Evolutionary conservation across 495 filamentous ascomycete genomes (phyloP).

Genomic region (Neurospora tetraspora): DNA sequence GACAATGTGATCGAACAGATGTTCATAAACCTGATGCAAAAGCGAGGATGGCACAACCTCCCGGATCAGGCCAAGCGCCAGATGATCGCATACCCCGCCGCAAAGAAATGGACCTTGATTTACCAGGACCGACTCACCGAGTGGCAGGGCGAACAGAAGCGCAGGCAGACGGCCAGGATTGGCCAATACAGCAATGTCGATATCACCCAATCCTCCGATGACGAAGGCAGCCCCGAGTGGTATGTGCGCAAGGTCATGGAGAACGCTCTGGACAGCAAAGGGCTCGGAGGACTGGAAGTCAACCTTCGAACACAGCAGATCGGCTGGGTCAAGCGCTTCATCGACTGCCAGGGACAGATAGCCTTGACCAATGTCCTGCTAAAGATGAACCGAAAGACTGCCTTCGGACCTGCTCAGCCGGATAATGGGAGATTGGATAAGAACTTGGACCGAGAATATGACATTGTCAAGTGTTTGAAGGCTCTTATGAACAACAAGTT

Average conservation of each 20-base stretch:
- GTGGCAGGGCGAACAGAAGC: conserved; percentile 88
- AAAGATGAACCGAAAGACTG: conserved; percentile 84
- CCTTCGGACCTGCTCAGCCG: conserved; percentile 55
- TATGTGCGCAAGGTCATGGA: conserved; percentile 97
- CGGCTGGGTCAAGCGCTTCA: conserved; percentile 92
- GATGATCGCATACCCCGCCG: conserved; percentile 86
- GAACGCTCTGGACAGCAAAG: conserved; percentile 83
- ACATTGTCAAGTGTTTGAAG: conserved; percentile 95
- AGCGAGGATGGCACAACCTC: conserved; percentile 91
- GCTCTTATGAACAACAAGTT: conserved; percentile 98
- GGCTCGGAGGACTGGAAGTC: conserved; percentile 83
- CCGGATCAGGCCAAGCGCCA: conserved; percentile 92
- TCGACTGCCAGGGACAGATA: conserved; percentile 95
- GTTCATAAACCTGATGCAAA: conserved; percentile 90
- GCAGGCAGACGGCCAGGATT: conserved; percentile 59
- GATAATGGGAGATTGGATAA: conserved; percentile 63
- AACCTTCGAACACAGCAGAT: conserved; percentile 94
- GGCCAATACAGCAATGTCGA: conserved; percentile 46
- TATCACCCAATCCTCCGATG: conserved; percentile 66
- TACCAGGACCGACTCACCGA: conserved; percentile 91
- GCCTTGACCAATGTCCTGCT: conserved; percentile 87
- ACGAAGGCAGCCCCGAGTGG: conserved; percentile 96
- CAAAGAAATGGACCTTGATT: conserved; percentile 96
- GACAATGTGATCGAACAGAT: conserved; percentile 84
- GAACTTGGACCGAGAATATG: conserved; percentile 90